phyloP scores from a whole-genome alignment of 768 basidiomycete genomes.

The Ramaria sp. region DNA sequence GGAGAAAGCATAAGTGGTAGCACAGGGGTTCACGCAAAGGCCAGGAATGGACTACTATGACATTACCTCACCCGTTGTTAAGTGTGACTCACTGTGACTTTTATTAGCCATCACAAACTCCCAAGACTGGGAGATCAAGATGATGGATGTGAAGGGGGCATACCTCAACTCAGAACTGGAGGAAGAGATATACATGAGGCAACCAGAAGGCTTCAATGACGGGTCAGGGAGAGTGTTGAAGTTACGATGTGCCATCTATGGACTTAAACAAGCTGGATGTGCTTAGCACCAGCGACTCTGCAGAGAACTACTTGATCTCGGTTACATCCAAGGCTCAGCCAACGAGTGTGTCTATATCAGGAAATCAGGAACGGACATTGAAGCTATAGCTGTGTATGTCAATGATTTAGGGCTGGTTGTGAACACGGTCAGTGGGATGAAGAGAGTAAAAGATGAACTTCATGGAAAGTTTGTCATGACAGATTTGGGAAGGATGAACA shows the following conservation, averaged over 20 bases:
- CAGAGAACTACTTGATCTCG: conserved; percentile 12
- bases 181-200: conserved; percentile 25
- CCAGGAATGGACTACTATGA: conserved; percentile 20
- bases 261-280: conserved; percentile 20
- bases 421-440: conserved; percentile 1
- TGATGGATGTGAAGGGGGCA: conserved; percentile 21
- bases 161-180: conserved; percentile 21
- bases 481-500: conserved; percentile 23
- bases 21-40: conserved; percentile 14
- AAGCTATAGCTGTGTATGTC: conserved; percentile 21
- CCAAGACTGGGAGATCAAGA: conserved; percentile 18
- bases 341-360: conserved; percentile 18
- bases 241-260: conserved; percentile 20
- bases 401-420: conserved; percentile 19
- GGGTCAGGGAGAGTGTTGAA: not conserved
- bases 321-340: conserved; percentile 11
- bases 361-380: not conserved
- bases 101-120: conserved; percentile 19
- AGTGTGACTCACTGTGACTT: conserved; percentile 23
- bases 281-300: conserved; percentile 23
- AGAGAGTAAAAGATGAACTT: conserved; percentile 9
- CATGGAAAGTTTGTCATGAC: conserved; percentile 21
- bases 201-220: conserved; percentile 15
- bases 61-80: conserved; percentile 31
- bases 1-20: conserved; percentile 18